Evolutionary conservation across 495 filamentous ascomycete species (phyloP).

Genomic region (Extremus antarcticus): DNA sequence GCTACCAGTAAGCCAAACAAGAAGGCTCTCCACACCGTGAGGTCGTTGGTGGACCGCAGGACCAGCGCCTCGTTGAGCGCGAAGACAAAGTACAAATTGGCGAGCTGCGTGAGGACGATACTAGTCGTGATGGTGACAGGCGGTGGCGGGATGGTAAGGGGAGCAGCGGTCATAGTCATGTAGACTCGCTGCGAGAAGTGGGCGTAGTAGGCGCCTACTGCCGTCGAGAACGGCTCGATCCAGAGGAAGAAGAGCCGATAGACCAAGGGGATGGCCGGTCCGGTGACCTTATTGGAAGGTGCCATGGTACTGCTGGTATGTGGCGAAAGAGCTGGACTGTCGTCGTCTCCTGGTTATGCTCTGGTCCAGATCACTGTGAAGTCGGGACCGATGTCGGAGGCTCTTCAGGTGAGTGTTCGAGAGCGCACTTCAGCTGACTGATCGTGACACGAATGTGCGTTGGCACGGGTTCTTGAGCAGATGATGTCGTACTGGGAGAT

Average conservation of each 20-base stretch:
- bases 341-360: too few species aligned
- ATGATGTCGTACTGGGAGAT: background rate
- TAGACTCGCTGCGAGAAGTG: conserved; percentile 46
- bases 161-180: conserved; percentile 42
- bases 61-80: conserved; percentile 60
- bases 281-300: background rate
- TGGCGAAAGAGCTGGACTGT: background rate
- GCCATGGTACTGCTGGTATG: background rate
- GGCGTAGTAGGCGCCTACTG: conserved; percentile 54
- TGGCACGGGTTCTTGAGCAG: background rate
- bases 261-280: conserved; percentile 12
- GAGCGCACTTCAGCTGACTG: background rate
- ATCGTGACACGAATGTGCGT: background rate
- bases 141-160: conserved; percentile 10
- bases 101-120: conserved; percentile 51
- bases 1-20: conserved; percentile 51
- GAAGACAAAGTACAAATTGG: conserved; percentile 55
- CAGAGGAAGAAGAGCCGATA: conserved; percentile 57
- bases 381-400: too few species aligned
- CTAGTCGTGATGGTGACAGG: conserved; percentile 32
- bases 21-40: conserved; percentile 52
- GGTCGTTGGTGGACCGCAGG: conserved; percentile 49
- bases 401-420: too few species aligned
- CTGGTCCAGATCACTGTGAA: too few species aligned
- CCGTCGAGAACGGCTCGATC: conserved; percentile 55